These are phyloP conservation scores for Leccinum longicurvipes DNA, from an alignment of 768 basidiomycete genomes.

Conservation along the genomic window DNA sequence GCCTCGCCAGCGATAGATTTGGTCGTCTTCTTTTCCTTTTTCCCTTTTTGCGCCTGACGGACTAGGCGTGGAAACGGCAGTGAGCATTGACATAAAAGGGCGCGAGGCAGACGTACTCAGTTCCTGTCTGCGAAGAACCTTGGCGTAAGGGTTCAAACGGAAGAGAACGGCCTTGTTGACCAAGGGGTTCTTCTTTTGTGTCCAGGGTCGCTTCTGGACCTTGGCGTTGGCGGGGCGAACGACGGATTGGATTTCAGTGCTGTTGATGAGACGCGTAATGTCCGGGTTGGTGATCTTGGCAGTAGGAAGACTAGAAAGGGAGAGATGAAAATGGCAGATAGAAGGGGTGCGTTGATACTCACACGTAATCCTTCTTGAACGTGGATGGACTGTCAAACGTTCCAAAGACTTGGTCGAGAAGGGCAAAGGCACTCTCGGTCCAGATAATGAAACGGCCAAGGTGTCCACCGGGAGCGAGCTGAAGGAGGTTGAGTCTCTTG, in stretches of 20 bases:
- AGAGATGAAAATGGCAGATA: background rate
- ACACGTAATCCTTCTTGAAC: constrained; percentile 90
- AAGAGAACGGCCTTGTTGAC: constrained; percentile 91
- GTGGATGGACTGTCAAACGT: constrained; percentile 86
- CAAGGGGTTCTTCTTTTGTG: constrained; percentile 99
- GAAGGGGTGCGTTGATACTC: constrained; percentile 24
- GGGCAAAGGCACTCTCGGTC: constrained; percentile 91
- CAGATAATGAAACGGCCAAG: constrained; percentile 99
- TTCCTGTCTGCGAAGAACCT: constrained; percentile 87
- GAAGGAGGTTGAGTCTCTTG: constrained; percentile 90
- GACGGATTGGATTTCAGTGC: constrained; percentile 95
- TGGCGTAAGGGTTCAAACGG: constrained; percentile 98
- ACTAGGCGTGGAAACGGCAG: constrained; percentile 39
- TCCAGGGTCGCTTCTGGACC: constrained; percentile 90
- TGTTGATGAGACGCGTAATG: constrained; percentile 96
- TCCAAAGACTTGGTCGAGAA: constrained; percentile 94
- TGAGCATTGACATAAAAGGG: background rate
- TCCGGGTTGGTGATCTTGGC: constrained; percentile 98
- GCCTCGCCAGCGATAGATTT: constrained; percentile 68
- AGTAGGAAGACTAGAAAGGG: constrained; percentile 66
- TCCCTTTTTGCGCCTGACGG: constrained; percentile 63
- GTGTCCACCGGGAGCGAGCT: constrained; percentile 99
- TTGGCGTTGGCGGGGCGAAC: constrained; percentile 87
- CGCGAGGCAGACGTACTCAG: constrained; percentile 57
- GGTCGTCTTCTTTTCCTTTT: constrained; percentile 57